A percentile compares a stretch with the other conserved stretches of the same genome.
Conservation (phyloP, 768 basidiomycete species). For the Boletus pseudo-olivaceus region DNA sequence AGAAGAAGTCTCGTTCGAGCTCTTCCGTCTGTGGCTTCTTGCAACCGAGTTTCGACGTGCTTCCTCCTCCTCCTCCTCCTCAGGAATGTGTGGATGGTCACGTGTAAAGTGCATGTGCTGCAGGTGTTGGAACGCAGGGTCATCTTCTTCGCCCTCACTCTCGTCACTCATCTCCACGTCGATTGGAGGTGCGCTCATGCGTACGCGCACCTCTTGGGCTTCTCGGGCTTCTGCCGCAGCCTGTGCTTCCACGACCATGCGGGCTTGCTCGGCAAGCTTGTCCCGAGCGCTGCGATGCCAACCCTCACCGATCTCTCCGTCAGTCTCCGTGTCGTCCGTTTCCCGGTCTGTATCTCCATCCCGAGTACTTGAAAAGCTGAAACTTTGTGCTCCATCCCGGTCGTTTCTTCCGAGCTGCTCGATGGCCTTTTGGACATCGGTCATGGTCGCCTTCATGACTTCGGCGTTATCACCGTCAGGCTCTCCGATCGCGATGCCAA, state of each 20-base stretch:
- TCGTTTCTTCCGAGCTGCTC: conserved; percentile 71
- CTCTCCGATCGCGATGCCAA: conserved; percentile 26
- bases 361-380: conserved; percentile 71
- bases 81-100: conserved; percentile 59
- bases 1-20: conserved; percentile 33
- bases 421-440: conserved; percentile 87
- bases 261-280: conserved; percentile 69
- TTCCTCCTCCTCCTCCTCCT: conserved; percentile 66
- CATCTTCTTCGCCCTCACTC: conserved; percentile 66
- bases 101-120: conserved; percentile 38
- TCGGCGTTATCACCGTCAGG: conserved; percentile 37
- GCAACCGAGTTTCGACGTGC: conserved; percentile 24
- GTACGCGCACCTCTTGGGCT: conserved; percentile 45
- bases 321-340: conserved; percentile 46
- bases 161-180: conserved; percentile 77
- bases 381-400: conserved; percentile 60
- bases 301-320: conserved; percentile 52
- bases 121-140: conserved; percentile 36
- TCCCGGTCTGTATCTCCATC: conserved; percentile 48
- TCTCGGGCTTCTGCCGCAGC: conserved; percentile 45
- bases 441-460: conserved; percentile 85
- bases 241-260: conserved; percentile 50
- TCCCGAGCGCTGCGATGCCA: conserved; percentile 65
- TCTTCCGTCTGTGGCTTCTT: conserved; percentile 18
- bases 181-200: conserved; percentile 56